Percentiles rank a stretch among this genome's conserved stretches.
These are phyloP conservation scores for Quillaja saponaria DNA, from an alignment of 306 rosid genomes.

Conservation along the genomic window DNA sequence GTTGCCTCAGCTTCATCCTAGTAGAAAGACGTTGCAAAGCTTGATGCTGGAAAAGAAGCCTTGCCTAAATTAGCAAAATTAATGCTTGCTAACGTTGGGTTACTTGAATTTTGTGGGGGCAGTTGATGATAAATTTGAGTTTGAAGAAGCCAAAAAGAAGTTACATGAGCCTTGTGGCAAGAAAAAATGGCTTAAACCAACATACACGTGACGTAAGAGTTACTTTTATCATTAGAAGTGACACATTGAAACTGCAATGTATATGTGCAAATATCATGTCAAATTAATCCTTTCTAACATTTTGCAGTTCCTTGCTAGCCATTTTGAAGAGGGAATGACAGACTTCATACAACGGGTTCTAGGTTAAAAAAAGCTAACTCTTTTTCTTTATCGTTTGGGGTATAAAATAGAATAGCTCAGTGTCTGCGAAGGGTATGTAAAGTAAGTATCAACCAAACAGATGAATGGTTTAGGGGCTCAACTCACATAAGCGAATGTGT, in stretches of 20 bases:
- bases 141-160: constrained; percentile 58
- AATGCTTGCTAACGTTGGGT: not conserved
- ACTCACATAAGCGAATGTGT: no score
- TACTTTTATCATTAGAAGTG: constrained; percentile 4
- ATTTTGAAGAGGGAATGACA: no score
- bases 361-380: no score
- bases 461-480: no score
- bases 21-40: constrained; percentile 61
- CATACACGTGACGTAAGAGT: constrained; percentile 51
- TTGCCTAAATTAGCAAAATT: constrained; percentile 35
- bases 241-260: not conserved
- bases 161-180: constrained; percentile 49
- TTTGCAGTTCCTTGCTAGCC: not conserved
- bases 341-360: not conserved
- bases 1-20: constrained; percentile 60
- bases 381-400: no score
- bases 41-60: constrained; percentile 70
- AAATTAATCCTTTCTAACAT: not conserved
- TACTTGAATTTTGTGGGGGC: not conserved
- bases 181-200: constrained; percentile 67
- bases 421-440: no score
- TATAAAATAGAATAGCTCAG: no score
- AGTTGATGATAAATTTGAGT: constrained; percentile 40
- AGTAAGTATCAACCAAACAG: no score
- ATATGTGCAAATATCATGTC: not conserved